Percentiles rank a stretch among this genome's conserved stretches.
Evolutionary conservation across 805 yeast species (phyloP).

Genomic region (Tetrapisispora namnaoensis): DNA sequence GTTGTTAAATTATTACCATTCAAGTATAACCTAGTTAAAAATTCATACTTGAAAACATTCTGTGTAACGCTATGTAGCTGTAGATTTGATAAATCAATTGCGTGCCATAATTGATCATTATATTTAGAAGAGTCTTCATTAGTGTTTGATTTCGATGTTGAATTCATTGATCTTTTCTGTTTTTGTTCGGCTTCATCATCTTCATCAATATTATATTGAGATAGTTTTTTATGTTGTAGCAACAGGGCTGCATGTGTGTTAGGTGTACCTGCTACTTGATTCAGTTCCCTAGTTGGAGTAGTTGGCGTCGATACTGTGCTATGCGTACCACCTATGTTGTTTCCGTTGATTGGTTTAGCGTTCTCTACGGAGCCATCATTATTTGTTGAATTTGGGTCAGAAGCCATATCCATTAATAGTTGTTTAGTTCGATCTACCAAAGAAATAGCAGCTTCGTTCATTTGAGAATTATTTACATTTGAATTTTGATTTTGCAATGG

Average conservation of each 20-base stretch:
- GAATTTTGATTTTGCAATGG: background rate
- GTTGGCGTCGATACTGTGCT: slow-evolving; percentile 27
- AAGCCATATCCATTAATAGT: slow-evolving; percentile 25
- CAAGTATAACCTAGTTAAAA: slow-evolving; percentile 76
- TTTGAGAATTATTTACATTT: slow-evolving; percentile 8
- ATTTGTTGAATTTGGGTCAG: slow-evolving; percentile 5
- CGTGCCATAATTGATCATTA: slow-evolving; percentile 87
- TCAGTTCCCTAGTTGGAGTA: slow-evolving; percentile 25
- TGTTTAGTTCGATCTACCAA: slow-evolving; percentile 28
- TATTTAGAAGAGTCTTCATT: slow-evolving; percentile 5
- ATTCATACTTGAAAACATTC: slow-evolving; percentile 67
- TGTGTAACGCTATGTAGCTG: slow-evolving; percentile 63
- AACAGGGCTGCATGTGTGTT: slow-evolving; percentile 23
- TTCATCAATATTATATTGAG: slow-evolving; percentile 35
- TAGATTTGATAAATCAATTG: slow-evolving; percentile 85
- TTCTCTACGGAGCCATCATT: background rate
- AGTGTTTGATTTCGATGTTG: slow-evolving; percentile 9
- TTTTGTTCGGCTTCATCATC: slow-evolving; percentile 42
- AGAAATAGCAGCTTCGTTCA: slow-evolving; percentile 24
- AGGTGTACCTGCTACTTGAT: slow-evolving; percentile 14
- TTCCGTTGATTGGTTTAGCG: background rate
- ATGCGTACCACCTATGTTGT: slow-evolving; percentile 10
- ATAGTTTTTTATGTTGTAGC: slow-evolving; percentile 33
- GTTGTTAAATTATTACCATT: slow-evolving; percentile 70
- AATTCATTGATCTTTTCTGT: slow-evolving; percentile 14